These are phyloP conservation scores for Fraxinus americana DNA, from an alignment of 257 asterid species.

Conservation along the genomic window DNA sequence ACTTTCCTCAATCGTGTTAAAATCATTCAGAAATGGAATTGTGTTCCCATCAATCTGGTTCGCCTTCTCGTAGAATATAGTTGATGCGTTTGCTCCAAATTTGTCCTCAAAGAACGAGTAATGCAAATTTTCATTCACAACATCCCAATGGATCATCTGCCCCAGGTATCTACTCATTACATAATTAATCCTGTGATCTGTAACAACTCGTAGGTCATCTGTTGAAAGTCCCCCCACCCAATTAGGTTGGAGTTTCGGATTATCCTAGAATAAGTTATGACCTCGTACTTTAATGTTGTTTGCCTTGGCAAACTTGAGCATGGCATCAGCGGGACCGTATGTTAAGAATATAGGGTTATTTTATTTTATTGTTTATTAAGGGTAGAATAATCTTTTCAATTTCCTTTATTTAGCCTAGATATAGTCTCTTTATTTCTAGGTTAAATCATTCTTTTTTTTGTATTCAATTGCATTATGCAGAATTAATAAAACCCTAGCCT, in stretches of 20 bases:
- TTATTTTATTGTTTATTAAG: no score
- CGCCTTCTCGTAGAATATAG: constrained; percentile 32
- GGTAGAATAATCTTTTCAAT: no score
- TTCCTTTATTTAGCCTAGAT: no score
- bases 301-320: constrained; percentile 35
- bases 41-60: constrained; percentile 34
- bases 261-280: constrained; percentile 74
- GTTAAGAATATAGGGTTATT: no score
- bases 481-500: no score
- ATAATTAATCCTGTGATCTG: constrained; percentile 32
- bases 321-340: constrained; percentile 45
- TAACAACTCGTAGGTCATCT: constrained; percentile 31
- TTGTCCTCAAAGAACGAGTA: constrained; percentile 44
- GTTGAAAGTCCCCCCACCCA: constrained; percentile 50
- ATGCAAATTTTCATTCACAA: constrained; percentile 49
- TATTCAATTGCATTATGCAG: no score
- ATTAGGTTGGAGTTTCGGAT: constrained; percentile 34
- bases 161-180: constrained; percentile 44
- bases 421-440: no score
- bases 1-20: constrained; percentile 55
- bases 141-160: constrained; percentile 51
- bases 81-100: constrained; percentile 37
- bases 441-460: no score
- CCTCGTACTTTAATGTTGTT: constrained; percentile 49
- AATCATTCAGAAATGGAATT: constrained; percentile 63